Evolutionary conservation across 208 protist genomes (phyloP), one percentile per base, ranked within the genome.

Genomic region (Crithidia expoeki): DNA sequence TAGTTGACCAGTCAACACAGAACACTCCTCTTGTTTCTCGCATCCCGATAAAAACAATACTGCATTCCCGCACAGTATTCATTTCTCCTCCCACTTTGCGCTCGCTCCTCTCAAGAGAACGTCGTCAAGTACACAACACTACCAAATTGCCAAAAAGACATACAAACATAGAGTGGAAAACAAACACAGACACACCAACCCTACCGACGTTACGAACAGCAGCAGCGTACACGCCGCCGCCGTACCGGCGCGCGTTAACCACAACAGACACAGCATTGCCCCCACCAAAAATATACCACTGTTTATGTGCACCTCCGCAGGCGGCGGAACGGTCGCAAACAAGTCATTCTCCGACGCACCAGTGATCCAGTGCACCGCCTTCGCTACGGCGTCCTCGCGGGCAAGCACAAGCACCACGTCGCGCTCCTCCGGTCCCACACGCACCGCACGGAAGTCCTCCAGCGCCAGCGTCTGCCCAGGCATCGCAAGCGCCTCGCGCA

Each of bases 381-480:
- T 57, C 61, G 66, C 60, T n/a, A 51, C 69, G 28, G 76, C 76
- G 47, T 84, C 80, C 58, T 38, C 62, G 44, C 70, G 72, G 23
- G 78, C 70, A 52, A 81, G 46, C 40, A 82, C 57, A 16, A 85
- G 70, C 44, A 76, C 67, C 36, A 68, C 69, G 34, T 68, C 73
- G 32, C 62, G 44, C 16, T 40, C 63, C 32, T 68, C 64, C 52
- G 55, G 59, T 38, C 40, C 70, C 36, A 73, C 77, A 17, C 44
- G 72, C 55, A 84, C 53, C n/a, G 63, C 42, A n/a, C 56, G 66
- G 64, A 85, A 81, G 75, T 90, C 84, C 73, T 86, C 84, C 71
- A 90, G 73, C 60, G 84, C 75, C 2, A 86, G 64, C 65, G 79
- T 79, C 72, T 90, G 80, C 67, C 72, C 80, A 63, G 72, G 80